These are phyloP conservation scores for Phylloporus rhodoxanthus DNA, from an alignment of 768 basidiomycete species.

Conservation along the genomic window DNA sequence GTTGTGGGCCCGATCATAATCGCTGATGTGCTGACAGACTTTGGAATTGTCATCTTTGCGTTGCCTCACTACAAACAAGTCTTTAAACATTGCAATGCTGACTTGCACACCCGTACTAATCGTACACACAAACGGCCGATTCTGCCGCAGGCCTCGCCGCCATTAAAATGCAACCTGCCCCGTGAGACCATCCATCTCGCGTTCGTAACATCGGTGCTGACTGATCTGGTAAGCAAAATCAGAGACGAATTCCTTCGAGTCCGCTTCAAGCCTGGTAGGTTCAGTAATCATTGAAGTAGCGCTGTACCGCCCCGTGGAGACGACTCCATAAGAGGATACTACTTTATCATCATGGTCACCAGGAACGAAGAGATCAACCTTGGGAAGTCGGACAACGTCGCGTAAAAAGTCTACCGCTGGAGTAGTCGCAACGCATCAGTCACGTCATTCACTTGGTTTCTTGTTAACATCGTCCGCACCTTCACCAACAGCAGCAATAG, in stretches of 20 bases:
- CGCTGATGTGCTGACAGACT: too few relatives aligned
- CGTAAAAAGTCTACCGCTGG: constrained; percentile 47
- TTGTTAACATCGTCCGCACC: constrained; percentile 25
- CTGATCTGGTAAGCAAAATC: constrained; percentile 61
- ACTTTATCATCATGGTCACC: constrained; percentile 32
- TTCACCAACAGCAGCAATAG: constrained; percentile 72
- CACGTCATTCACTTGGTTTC: background rate
- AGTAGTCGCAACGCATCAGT: background rate
- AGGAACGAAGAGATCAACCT: constrained; percentile 38
- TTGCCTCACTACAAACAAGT: too few relatives aligned
- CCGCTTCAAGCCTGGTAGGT: constrained; percentile 37
- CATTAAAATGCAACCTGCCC: constrained; percentile 44
- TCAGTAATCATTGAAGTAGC: constrained; percentile 35
- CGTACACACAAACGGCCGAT: constrained; percentile 6
- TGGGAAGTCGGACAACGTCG: constrained; percentile 41
- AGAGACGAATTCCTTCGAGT: constrained; percentile 47
- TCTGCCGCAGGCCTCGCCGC: background rate
- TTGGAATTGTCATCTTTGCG: too few relatives aligned
- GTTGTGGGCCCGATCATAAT: too few relatives aligned
- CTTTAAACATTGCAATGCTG: background rate
- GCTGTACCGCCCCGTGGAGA: constrained; percentile 52
- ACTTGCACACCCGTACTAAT: constrained; percentile 2
- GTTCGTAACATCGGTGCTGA: constrained; percentile 59
- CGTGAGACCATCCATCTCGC: constrained; percentile 55
- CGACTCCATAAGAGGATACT: constrained; percentile 54